Evolutionary conservation across 2,329 filamentous ascomycete genomes (phyloP).

Genomic region (Sordariomycetes sp.): DNA sequence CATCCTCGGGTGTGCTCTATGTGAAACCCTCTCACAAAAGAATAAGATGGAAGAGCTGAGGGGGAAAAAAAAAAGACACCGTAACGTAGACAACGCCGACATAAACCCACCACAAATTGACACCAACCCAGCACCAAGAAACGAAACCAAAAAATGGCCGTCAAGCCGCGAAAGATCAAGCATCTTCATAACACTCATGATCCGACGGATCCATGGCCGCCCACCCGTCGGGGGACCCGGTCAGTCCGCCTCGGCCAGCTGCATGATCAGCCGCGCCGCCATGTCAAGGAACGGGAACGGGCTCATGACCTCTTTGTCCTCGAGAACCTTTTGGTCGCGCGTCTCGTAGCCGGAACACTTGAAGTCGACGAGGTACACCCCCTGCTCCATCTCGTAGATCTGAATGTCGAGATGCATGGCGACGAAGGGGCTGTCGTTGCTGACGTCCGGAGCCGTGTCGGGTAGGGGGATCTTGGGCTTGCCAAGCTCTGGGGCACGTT

Average conservation of each 20-base stretch:
- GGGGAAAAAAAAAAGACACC: too few relatives aligned
- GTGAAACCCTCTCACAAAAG: too few relatives aligned
- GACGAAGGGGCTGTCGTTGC: conserved; percentile 34
- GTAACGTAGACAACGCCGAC: too few relatives aligned
- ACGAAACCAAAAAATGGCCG: too few relatives aligned
- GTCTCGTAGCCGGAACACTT: conserved; percentile 96
- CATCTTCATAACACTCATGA: too few relatives aligned
- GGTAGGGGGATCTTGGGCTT: not conserved
- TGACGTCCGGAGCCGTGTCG: not conserved
- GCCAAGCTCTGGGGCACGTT: not conserved
- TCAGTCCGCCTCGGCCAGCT: conserved; percentile 67
- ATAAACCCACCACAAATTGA: too few relatives aligned
- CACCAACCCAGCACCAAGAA: too few relatives aligned
- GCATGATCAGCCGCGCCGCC: conserved; percentile 82
- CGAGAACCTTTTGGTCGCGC: conserved; percentile 56
- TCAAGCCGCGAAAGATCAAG: too few relatives aligned
- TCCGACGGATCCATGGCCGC: too few relatives aligned
- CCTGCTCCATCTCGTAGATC: conserved; percentile 84
- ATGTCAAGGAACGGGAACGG: conserved; percentile 95
- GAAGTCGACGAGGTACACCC: conserved; percentile 94
- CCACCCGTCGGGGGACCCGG: too few relatives aligned
- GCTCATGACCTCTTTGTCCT: conserved; percentile 90
- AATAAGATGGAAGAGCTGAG: too few relatives aligned
- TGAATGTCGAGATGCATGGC: conserved; percentile 94
- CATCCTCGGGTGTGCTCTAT: too few relatives aligned